phyloP scores from a whole-genome alignment of 2,329 filamentous ascomycete genomes.

The Amesomyces nigricolor region DNA sequence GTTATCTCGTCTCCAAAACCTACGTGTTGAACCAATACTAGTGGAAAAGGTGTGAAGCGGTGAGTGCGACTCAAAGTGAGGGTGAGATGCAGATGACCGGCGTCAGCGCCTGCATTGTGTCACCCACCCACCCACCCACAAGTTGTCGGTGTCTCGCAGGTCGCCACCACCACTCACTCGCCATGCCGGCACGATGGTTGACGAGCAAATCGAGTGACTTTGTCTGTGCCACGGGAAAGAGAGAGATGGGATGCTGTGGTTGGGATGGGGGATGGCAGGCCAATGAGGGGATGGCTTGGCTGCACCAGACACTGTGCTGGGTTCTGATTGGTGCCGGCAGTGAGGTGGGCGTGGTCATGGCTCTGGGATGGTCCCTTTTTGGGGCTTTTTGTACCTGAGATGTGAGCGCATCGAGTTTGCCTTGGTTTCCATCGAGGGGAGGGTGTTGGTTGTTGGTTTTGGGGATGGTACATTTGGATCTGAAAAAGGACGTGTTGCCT shows the following conservation, averaged over 20 bases:
- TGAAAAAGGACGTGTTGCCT: neutral
- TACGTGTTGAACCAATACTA: no score
- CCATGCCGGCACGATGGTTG: neutral
- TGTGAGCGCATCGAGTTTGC: conserved; percentile 1
- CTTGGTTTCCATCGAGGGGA: no score
- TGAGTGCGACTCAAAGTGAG: neutral
- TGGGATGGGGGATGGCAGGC: conserved; percentile 5
- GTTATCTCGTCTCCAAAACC: no score
- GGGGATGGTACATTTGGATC: neutral
- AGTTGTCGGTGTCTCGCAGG: no score
- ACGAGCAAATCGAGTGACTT: neutral
- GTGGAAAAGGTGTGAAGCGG: neutral
- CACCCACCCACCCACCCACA: no score
- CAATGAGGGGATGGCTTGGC: conserved; percentile 12
- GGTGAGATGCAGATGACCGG: neutral
- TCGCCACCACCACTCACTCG: no score
- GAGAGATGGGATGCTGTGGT: neutral
- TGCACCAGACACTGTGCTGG: conserved; percentile 16
- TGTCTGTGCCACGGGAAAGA: neutral
- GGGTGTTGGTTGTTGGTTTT: no score
- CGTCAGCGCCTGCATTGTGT: neutral
- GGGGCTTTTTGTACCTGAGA: neutral
- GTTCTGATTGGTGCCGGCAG: conserved; percentile 18
- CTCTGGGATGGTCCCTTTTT: conserved; percentile 1
- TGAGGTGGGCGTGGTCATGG: neutral